Evolutionary conservation across 352 stramenopile species (phyloP).

Genomic region (Phytophthora agathidicida): DNA sequence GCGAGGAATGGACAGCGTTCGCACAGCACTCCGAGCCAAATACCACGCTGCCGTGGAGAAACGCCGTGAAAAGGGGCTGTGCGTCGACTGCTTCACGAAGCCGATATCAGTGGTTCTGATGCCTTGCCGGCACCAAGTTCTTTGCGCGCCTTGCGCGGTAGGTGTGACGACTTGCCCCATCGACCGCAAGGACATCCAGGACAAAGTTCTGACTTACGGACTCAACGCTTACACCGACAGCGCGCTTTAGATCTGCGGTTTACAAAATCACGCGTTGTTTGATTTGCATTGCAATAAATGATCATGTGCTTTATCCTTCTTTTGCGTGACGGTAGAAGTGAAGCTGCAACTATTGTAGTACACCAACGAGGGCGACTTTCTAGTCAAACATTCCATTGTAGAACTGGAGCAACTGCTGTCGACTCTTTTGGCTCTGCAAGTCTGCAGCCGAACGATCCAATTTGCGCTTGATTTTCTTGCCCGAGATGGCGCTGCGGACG

Average conservation of each 20-base stretch:
- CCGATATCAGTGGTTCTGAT: conserved; percentile 53
- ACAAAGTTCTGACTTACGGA: conserved; percentile 75
- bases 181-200: conserved; percentile 58
- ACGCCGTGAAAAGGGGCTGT: conserved; percentile 33
- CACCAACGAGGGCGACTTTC: not conserved
- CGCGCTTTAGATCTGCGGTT: too few relatives aligned
- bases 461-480: conserved; percentile 90
- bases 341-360: too few relatives aligned
- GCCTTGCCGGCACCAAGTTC: conserved; percentile 66
- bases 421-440: conserved; percentile 71
- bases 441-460: conserved; percentile 62
- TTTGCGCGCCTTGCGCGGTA: conserved; percentile 62
- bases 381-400: conserved; percentile 90
- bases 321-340: not conserved
- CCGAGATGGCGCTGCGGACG: conserved; percentile 79
- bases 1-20: conserved; percentile 34
- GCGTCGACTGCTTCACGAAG: conserved; percentile 64
- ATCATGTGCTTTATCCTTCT: conserved; percentile 5
- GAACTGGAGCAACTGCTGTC: conserved; percentile 83
- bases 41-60: conserved; percentile 35
- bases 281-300: conserved; percentile 7
- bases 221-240: conserved; percentile 44
- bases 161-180: conserved; percentile 61
- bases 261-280: too few relatives aligned
- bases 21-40: conserved; percentile 29